Base-by-base conservation (phyloP, 768 basidiomycete species). In the Lentinula raphanica region DNA sequence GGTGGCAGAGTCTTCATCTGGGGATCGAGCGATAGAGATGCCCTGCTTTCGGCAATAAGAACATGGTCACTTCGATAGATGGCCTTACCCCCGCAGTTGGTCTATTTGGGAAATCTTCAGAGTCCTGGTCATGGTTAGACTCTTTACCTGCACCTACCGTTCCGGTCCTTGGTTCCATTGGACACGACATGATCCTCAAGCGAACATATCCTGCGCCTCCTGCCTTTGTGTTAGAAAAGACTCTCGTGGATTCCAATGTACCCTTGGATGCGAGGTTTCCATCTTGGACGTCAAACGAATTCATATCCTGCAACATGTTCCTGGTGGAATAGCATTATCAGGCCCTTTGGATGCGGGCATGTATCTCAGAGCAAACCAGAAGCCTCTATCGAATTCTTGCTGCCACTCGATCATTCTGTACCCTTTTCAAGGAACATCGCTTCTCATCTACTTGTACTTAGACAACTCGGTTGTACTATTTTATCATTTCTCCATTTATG, bases 11-110 rank as follows among this genome's bases (percentile, higher is more conserved):
- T 85, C 80, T 7, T 80, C 80, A 4, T 70, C 76, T 48, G 79
- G 78, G 38, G 83, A 84, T 62, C 77, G 77, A 23, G 84, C 82
- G 0, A 72, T 84, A 23, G 83, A 85, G 62, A 80, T 84, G 78
- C 68, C 76, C 15, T 74, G 70, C 0, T 83, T 83, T n/a, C 58
- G 68, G 76, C 64, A 82, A 85, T 59, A 76, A 54, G 15, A 56
- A 77, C 35, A 64, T 65, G 32, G 68, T 71, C 64, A 63, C 63
- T 13, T 45, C 64, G 32, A 53, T 60, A 25, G 45, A 58, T 11
- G 36, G 58, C n/a, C 56, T 49, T 38, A 55, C 56, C 36, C 58
- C 40, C 35, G 25, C 49, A 35, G 59, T 49, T 62, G 23, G 23
- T 53, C 12, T 53, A 5, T 28, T 36, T 3, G 49, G 49, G 12